Conservation (phyloP, 129 eudicot species). For the Flaveria sonorensis region DNA sequence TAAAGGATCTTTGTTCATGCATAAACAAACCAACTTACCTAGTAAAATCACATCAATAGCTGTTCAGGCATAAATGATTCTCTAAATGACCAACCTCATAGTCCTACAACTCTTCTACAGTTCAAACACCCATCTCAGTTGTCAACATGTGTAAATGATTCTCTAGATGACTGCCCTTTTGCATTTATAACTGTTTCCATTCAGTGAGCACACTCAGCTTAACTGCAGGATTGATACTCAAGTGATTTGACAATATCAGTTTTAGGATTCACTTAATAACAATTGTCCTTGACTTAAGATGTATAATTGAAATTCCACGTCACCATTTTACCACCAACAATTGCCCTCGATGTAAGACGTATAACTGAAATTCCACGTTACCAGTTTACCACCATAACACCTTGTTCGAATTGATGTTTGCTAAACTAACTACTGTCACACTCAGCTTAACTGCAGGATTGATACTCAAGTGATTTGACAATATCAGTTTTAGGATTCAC, state of each 20-base stretch:
- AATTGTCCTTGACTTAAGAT: conserved; percentile 4
- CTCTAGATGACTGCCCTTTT: not conserved
- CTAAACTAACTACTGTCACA: no score
- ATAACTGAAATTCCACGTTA: not conserved
- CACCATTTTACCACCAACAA: not conserved
- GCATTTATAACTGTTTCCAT: not conserved
- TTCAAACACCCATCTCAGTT: conserved; percentile 1
- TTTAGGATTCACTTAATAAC: not conserved
- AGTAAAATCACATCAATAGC: no score
- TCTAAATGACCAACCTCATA: conserved; percentile 4
- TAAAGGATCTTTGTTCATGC: not conserved
- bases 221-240: not conserved
- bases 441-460: no score
- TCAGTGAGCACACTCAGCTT: not conserved
- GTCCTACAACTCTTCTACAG: conserved; percentile 6
- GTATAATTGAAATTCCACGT: not conserved
- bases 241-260: conserved; percentile 1
- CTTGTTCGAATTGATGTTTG: not conserved
- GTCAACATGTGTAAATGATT: conserved; percentile 6
- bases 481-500: not conserved
- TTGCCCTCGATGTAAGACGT: conserved; percentile 1
- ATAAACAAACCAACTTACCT: no score
- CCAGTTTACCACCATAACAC: not conserved
- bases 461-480: conserved; percentile 5
- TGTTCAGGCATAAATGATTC: not conserved